Evolutionary conservation across 257 asterid genomes (phyloP), one percentile per base, ranked within the genome.

Genomic region (Coffea eugenioides): DNA sequence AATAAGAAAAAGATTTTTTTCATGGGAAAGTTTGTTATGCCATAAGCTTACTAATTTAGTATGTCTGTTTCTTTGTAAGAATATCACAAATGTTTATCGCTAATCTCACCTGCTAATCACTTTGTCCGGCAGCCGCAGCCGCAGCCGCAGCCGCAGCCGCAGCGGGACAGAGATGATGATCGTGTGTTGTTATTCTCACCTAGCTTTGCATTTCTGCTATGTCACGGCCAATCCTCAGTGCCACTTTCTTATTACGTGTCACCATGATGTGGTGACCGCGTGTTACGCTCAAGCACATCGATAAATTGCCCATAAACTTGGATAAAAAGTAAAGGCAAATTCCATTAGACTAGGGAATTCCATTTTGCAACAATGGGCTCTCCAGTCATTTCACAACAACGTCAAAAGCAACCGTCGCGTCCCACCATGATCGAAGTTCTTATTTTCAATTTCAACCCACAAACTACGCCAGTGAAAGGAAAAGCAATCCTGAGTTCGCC

Each of bases 301-400:
- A 0, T 3, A 49, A 73, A 72, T 45, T 2, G 45, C 74, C 83
- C 64, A 57, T 1, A 51, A n/a, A 64, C 79, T 80, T 80, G 83
- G 83, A 80, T 61, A 1, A 46, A 52, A 73, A 80, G 83, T 54
- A 56, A 69, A 54, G 71, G 76, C 39, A 56, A 74, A 27, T 15
- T 15, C 21, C 8, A 7, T 74, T 59, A 3, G 46, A 36, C 2
- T 0, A 34, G 23, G 6, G 7, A 67, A 15, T 36, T 34, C 46
- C 20, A 31, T 31, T 2, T 13, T 39, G 34, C 20, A 3, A 14
- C 0, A 0, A 59, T 25, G 82, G 78, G 23, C 25, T 52, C 8
- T 27, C 8, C 8, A 36, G 73, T 61, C 62, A 79, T 41, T 79
- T 72, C 61, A 72, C 56, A 15, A 6, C 34, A 6, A 20, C 49